Percentiles rank a stretch among this genome's conserved stretches.
Conservation (phyloP, 78 protist genomes). For the slime mould (Dictyostelium discoideum) region DNA sequence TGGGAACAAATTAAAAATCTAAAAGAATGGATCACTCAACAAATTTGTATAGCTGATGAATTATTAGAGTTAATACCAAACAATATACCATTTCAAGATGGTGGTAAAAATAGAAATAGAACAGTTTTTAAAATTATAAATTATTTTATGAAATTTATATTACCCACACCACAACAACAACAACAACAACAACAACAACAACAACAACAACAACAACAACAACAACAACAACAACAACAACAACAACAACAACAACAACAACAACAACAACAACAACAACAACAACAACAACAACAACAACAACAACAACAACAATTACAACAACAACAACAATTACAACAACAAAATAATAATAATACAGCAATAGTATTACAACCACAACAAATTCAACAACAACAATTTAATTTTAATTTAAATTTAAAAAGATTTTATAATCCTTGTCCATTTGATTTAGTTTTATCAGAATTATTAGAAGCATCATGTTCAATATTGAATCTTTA, state of each 20-base stretch:
- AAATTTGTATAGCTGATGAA: neutral
- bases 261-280: neutral
- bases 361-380: neutral
- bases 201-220: neutral
- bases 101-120: neutral
- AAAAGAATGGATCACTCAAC: slow-evolving; percentile 1
- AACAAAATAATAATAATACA: neutral
- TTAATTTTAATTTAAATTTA: neutral
- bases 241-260: neutral
- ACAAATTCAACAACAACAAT: neutral
- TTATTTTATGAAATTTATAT: neutral
- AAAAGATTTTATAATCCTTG: neutral
- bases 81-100: neutral
- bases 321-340: no score
- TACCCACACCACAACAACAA: neutral
- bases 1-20: neutral
- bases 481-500: neutral
- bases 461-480: neutral
- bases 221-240: neutral
- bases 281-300: neutral
- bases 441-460: neutral
- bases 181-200: neutral
- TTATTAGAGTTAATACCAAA: neutral
- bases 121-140: slow-evolving; percentile 9
- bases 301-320: neutral